Evolutionary conservation across 345 rosid species (phyloP), one percentile per base, ranked within the genome.

Genomic region (Dimocarpus longan): DNA sequence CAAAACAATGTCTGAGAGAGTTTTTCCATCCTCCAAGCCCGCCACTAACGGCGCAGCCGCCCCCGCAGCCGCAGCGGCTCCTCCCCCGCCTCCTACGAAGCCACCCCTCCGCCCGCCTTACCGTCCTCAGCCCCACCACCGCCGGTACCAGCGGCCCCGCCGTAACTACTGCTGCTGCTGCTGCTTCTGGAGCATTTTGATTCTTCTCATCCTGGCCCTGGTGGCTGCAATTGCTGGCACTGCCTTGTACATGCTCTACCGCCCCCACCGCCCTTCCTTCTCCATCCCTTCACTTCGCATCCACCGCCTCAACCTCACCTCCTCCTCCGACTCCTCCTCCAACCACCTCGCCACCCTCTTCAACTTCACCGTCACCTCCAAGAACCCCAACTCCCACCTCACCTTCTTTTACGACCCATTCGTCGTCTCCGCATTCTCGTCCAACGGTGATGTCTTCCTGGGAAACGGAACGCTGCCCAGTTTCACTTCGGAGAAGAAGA

Each of bases 381-480:
- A 84, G 48, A 96, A 96, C 83, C 97, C 98, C 0, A 96, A 96
- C 78, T 80, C 91, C 28, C 98, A 91, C 80, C 75, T 94, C 79
- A 82, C 90, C 9, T 91, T 93, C 87, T 82, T 79, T 42, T 96
- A 91, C 88, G 89, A 90, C 65, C 92, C 97, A 0, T 89, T 92
- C 80, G 54, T 80, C 4, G 74, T 94, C 69, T 74, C 90, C 9
- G 77, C 87, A n/a, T 64, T 78, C 1, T 85, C 93, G 0, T 77
- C 79, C 2, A 81, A 81, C 57, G 89, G 82, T 13, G 89, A 82
- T 16, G 92, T 88, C 66, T 79, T 82, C 56, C 77, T 96, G 5
- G 99, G 86, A 5, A 96, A 93, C 82, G 96, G 98, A n/a, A 84
- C 98, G 0, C 50, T 92, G 4, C 95, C 98, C 0, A 90, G 89